Evolutionary conservation across 768 basidiomycete species (phyloP), one percentile per base, ranked within the genome.

Genomic region (Auricularia sp.): DNA sequence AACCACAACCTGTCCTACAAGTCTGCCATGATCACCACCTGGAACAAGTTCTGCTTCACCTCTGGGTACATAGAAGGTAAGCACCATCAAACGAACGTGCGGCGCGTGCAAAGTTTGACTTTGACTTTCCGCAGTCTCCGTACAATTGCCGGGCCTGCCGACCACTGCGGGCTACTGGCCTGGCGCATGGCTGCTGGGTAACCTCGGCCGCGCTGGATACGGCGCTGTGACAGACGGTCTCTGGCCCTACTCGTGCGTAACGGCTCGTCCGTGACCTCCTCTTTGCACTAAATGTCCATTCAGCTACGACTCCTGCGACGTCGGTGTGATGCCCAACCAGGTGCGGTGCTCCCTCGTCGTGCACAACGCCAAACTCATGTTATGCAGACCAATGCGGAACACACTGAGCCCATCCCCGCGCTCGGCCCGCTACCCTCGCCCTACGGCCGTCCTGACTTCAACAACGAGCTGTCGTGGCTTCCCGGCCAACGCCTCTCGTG

Each of bases 11-110:
- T 89, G 64, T 77, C 77, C 73, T 98, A 77, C 83, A 68, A 85
- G 78, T 71, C 70, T 8, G 91, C 87, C 3, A 91, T 93, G 90
- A 76, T 94, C 3, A 90, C 93, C 75, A 84, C 83, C 43, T 94
- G 92, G 91, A 93, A 93, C 75, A 91, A 93, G 78, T 86, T 93
- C 71, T 80, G 80, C 71, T 81, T 80, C 72, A 76, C 75, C 6
- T 73, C 74, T 1, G 77, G 77, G 7, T 88, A 88, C 74, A 82
- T 93, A 65, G 92, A 93, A 77, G 74, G 75, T 76, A 36, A 62
- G 64, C 65, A 1, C 16, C 35, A 18, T 35, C 33, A 35, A 18
- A 21, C 21, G 1, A 21, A 8, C 1, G 21, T 18, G 47, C 11
- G 11, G 43, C 43, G 1, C 10, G 43, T 44, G 43, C 43, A 44